Conservation (phyloP, 2,329 filamentous ascomycete species). For the Chalara sp. region DNA sequence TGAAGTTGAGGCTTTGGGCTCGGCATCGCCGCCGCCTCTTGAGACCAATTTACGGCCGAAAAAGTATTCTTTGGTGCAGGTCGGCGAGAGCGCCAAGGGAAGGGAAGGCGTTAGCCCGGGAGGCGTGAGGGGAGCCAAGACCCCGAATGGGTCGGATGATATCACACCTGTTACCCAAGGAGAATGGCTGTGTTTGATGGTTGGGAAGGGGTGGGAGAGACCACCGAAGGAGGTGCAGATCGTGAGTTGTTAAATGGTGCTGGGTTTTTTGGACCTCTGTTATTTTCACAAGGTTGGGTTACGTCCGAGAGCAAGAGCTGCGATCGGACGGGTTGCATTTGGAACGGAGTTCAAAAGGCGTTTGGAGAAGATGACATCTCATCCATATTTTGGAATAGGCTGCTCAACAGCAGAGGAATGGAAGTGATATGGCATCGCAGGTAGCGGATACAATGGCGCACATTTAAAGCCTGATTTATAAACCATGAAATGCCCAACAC, state of each 20-base stretch:
- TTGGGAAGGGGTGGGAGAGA: conserved; percentile 33
- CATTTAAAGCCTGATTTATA: no score
- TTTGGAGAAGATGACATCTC: no score
- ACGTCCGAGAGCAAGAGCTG: conserved; percentile 26
- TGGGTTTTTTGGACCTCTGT: no score
- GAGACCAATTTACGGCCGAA: conserved; percentile 13
- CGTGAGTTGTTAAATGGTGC: not conserved
- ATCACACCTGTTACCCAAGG: conserved; percentile 55
- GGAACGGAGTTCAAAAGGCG: no score
- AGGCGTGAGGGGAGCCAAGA: conserved; percentile 39
- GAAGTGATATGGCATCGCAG: no score
- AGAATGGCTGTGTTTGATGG: conserved; percentile 56
- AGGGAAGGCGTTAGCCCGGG: conserved; percentile 4
- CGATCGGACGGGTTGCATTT: conserved; percentile 13
- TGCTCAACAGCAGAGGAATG: no score
- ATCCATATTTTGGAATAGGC: no score
- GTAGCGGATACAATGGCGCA: no score
- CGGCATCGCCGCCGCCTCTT: conserved; percentile 15
- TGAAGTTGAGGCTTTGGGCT: conserved; percentile 29
- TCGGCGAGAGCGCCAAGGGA: conserved; percentile 19
- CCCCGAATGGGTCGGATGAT: conserved; percentile 54
- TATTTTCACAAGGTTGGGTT: not conserved
- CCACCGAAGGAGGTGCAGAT: not conserved
- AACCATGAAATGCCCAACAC: no score
- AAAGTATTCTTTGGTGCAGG: conserved; percentile 8